Percentiles rank a stretch among this genome's conserved stretches.
These are phyloP conservation scores for Lipomyces chichibuensis DNA, from an alignment of 805 yeast genomes.

Conservation along the genomic window DNA sequence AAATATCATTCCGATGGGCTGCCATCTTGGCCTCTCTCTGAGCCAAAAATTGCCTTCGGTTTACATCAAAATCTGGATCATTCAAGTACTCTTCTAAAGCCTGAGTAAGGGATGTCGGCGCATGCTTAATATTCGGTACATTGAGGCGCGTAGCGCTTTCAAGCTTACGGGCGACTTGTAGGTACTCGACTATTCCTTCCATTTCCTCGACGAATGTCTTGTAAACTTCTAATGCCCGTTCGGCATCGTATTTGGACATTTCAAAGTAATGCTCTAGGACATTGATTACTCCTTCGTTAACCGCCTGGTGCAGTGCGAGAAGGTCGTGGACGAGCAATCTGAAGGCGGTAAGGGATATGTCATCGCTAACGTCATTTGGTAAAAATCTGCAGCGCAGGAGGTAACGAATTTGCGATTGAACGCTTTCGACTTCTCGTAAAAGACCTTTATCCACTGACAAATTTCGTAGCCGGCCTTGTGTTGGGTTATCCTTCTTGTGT, in stretches of 20 bases:
- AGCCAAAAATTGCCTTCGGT: constrained; percentile 74
- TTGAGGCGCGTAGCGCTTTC: constrained; percentile 85
- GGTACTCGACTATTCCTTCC: constrained; percentile 79
- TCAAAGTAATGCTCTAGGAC: constrained; percentile 93
- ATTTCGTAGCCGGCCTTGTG: constrained; percentile 57
- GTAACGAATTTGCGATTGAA: constrained; percentile 77
- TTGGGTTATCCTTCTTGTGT: constrained; percentile 46
- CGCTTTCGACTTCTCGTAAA: constrained; percentile 80
- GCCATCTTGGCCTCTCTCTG: constrained; percentile 56
- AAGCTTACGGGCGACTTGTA: constrained; percentile 85
- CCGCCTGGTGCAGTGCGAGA: constrained; percentile 79
- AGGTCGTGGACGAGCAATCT: constrained; percentile 88
- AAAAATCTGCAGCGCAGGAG: constrained; percentile 72
- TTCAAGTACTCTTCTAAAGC: constrained; percentile 85
- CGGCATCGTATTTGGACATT: constrained; percentile 83
- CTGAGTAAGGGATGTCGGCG: constrained; percentile 88
- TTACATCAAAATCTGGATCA: constrained; percentile 81
- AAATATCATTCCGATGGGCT: constrained; percentile 23
- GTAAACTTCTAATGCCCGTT: constrained; percentile 80
- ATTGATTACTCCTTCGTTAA: constrained; percentile 95
- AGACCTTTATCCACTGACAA: constrained; percentile 77
- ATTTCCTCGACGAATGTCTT: constrained; percentile 84
- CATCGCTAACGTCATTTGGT: constrained; percentile 82
- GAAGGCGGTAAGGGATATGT: constrained; percentile 80
- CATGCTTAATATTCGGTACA: constrained; percentile 95